These are phyloP conservation scores for Eimeria falciformis DNA, from an alignment of 169 alveolate species.

Conservation along the genomic window DNA sequence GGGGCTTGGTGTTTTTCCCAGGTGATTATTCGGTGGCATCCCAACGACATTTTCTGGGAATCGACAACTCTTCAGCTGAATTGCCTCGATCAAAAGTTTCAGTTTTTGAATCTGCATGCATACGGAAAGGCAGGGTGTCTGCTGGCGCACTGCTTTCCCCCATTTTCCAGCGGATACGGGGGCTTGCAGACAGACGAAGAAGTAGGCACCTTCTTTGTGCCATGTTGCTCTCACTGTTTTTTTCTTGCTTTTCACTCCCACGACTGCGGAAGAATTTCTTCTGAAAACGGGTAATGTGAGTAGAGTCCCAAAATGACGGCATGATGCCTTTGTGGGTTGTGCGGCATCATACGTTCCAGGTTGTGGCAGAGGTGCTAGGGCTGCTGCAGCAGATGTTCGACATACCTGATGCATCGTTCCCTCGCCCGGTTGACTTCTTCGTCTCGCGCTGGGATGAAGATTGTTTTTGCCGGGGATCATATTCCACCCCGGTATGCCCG, in stretches of 20 bases:
- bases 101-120: slow-evolving; percentile 75
- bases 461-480: slow-evolving; percentile 70
- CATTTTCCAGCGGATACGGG: slow-evolving; percentile 78
- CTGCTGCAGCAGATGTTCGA: slow-evolving; percentile 77
- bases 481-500: slow-evolving; percentile 72
- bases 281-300: neutral
- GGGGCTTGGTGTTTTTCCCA: neutral
- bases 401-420: slow-evolving; percentile 52
- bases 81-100: slow-evolving; percentile 78
- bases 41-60: slow-evolving; percentile 75
- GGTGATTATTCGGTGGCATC: slow-evolving; percentile 78
- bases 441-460: slow-evolving; percentile 79
- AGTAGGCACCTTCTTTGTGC: slow-evolving; percentile 22
- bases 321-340: neutral
- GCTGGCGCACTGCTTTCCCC: slow-evolving; percentile 75
- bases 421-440: slow-evolving; percentile 75
- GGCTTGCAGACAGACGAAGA: slow-evolving; percentile 73
- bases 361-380: slow-evolving; percentile 76
- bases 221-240: neutral
- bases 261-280: neutral
- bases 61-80: slow-evolving; percentile 72
- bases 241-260: neutral
- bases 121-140: slow-evolving; percentile 78
- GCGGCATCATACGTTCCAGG: slow-evolving; percentile 28
- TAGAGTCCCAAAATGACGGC: neutral